Conservation (phyloP, 2,329 filamentous ascomycete genomes). For the Trichoderma semiorbis region DNA sequence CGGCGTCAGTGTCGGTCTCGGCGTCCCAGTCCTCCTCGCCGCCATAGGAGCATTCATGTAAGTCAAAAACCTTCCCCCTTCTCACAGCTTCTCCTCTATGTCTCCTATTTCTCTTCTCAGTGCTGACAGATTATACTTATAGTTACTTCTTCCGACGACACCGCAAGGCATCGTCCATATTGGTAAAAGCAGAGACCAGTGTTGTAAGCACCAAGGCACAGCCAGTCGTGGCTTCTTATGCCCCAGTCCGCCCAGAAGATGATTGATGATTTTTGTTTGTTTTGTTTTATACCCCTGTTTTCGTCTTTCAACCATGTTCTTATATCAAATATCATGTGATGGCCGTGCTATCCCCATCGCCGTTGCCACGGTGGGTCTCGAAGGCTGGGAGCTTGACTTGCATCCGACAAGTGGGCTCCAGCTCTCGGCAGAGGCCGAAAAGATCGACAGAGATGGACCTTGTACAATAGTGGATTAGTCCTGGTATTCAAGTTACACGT, state of each 20-base stretch:
- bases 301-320: background rate
- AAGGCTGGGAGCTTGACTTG: background rate
- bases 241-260: background rate
- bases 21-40: conserved; percentile 37
- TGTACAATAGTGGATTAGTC: background rate
- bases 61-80: conserved; percentile 20
- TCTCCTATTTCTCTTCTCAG: background rate
- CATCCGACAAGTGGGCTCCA: background rate
- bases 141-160: conserved; percentile 4
- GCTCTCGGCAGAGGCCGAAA: background rate
- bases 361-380: background rate
- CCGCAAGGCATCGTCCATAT: background rate
- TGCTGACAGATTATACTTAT: background rate
- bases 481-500: background rate
- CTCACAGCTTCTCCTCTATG: too few species aligned
- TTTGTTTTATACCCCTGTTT: background rate
- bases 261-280: background rate
- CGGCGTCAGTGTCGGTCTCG: conserved; percentile 46
- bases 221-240: background rate
- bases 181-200: background rate
- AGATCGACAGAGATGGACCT: background rate
- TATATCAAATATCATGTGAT: background rate
- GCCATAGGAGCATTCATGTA: conserved; percentile 31
- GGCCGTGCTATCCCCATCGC: background rate
- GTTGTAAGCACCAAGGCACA: background rate